Base-by-base conservation (phyloP, 192 early-diverging fungal species). In the Coemansia furcata region DNA sequence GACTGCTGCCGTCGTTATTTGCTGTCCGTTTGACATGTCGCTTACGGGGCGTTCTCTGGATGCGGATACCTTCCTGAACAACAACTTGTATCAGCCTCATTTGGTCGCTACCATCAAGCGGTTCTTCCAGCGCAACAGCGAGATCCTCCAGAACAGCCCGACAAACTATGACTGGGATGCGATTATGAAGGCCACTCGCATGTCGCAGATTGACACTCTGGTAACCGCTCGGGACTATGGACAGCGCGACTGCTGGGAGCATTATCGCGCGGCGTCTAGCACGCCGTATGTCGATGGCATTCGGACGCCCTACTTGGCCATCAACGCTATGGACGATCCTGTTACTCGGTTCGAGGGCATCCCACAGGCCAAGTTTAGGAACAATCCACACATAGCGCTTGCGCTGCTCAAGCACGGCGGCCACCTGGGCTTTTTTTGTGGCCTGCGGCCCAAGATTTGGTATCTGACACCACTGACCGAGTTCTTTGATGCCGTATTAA, bases 311-410 rank as follows among this genome's bases (percentile, higher is more conserved):
- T 88, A 89, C 60, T 74, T 97, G 17, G 89, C 92, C 35, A 75
- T 97, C 36, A 90, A 88, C 40, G 87, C 94, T 35, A n/a, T 86
- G 55, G 93, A 97, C 72, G 96, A 98, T 71, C 96, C 94, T 4
- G 88, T 98, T 65, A 87, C 90, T 15, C 73, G 77, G 4, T 42
- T 44, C 2, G 81, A 89, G 61, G 86, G 86, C 17, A 83, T 94
- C 6, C 96, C 96, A 2, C 64, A 74, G n/a, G 85, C 89, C 59
- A 91, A 93, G 68, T 84, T 89, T 54, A 77, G 68, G 40, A 79
- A 64, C 3, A 98, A 98, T 68, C 94, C 93, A 17, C 68, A 87
- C 70, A 76, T 90, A n/a, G 66, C 95, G 0, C 66, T 97, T 32
- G 95, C 90, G 1, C 77, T 88, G 12, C 94, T 93, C 19, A 63